Evolutionary conservation across 768 basidiomycete species (phyloP), one percentile per base, ranked within the genome.

Genomic region (Agaricus blazei): DNA sequence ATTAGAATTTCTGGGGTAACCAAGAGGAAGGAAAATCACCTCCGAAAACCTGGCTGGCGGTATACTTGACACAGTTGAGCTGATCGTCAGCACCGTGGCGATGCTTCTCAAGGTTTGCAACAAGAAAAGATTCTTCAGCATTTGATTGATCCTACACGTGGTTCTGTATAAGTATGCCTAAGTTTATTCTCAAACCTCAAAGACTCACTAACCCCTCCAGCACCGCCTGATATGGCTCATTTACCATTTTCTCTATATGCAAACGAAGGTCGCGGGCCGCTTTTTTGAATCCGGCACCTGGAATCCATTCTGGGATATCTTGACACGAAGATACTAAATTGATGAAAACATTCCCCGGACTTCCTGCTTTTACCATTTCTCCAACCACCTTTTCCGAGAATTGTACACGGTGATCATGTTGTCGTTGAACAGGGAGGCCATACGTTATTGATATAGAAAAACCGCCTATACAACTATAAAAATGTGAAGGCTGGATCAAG

Each of bases 241-340:
- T 48, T 29, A 28, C 37, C n/a, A 48, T 24, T 46, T n/a, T 11
- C 4, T 28, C 8, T 23, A 38, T 5, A 5, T 26, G 19, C 8
- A 38, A 14, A 9, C 40, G 46, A 14, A 52, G 9, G 2, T 27
- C 29, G 6, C 29, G 40, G 9, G 37, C 54, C 1, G 19, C 15
- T 24, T 14, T 55, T 46, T 60, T 56, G 46, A 57, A 50, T 1
- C 47, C 42, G 2, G 56, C 51, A 2, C 59, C 59, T 7, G 59
- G 59, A 14, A 60, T 31, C 59, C 56, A 60, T 3, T 47, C 29
- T 2, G 59, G 59, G 3, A 57, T 37, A 31, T 52, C 5, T 34
- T 31, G 31, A 31, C 36, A 34, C 2, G 43, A 44, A n/a, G 51
- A 45, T 2, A 60, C 9, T 3, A 54, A 37, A 27, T 60, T 54